A percentile compares a stretch with the other conserved stretches of the same genome.
Evolutionary conservation across 495 filamentous ascomycete species (phyloP).

Genomic region (Penicillium cosmopolitanum): DNA sequence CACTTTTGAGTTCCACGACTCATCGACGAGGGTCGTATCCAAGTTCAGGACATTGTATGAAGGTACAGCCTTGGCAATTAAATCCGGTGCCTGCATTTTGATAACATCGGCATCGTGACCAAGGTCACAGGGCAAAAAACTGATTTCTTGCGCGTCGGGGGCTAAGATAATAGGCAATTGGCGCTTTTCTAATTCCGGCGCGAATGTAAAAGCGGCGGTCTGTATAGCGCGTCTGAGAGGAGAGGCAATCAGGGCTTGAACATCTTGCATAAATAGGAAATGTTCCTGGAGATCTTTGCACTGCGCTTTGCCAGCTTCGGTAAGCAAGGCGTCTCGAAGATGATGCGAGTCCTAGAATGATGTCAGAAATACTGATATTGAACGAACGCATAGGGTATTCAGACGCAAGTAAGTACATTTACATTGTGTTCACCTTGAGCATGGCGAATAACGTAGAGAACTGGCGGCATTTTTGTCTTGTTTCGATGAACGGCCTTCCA

Average conservation of each 20-base stretch:
- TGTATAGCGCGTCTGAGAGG: constrained; percentile 26
- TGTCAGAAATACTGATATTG: background rate
- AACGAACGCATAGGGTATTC: background rate
- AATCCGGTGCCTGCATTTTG: constrained; percentile 8
- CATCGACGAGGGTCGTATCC: constrained; percentile 16
- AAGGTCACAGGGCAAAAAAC: constrained; percentile 17
- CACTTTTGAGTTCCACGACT: constrained; percentile 29
- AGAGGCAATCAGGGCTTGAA: constrained; percentile 21
- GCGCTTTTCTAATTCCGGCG: constrained; percentile 14
- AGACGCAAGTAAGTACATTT: constrained; percentile 9
- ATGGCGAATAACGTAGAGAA: constrained; percentile 21
- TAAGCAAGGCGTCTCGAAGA: constrained; percentile 22
- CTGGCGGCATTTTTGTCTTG: constrained; percentile 25
- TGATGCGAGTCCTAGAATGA: constrained; percentile 17
- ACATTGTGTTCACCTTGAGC: constrained; percentile 27
- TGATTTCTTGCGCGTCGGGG: constrained; percentile 26
- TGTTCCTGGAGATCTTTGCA: constrained; percentile 16
- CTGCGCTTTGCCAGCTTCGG: constrained; percentile 22
- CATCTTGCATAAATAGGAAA: constrained; percentile 12
- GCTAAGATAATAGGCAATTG: constrained; percentile 22
- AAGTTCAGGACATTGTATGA: constrained; percentile 9
- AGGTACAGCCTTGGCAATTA: constrained; percentile 13
- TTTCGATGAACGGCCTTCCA: too few relatives aligned
- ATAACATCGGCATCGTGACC: constrained; percentile 13
- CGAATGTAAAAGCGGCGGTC: constrained; percentile 24